Conservation (phyloP, 2,329 filamentous ascomycete genomes). For the Scopulariopsis brevicaulis region DNA sequence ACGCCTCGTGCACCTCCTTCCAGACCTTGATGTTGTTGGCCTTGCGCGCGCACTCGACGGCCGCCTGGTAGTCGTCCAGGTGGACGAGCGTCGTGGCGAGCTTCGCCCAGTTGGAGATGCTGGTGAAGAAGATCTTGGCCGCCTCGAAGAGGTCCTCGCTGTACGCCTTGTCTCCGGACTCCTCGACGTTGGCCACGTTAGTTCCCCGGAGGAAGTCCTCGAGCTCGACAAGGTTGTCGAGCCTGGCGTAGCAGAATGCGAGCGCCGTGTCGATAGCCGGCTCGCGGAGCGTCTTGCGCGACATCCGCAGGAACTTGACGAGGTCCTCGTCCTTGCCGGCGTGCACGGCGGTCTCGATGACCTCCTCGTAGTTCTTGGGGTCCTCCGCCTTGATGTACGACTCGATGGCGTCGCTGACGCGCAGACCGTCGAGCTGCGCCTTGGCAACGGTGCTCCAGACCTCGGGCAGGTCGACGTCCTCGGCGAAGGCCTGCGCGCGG, state of each 20-base stretch:
- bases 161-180: constrained; percentile 96
- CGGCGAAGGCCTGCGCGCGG: constrained; percentile 88
- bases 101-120: constrained; percentile 99
- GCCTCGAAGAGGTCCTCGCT: constrained; percentile 90
- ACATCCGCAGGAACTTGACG: constrained; percentile 93
- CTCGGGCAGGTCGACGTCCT: constrained; percentile 84
- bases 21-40: constrained; percentile 99
- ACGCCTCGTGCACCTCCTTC: constrained; percentile 96
- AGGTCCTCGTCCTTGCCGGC: constrained; percentile 97
- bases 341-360: constrained; percentile 90
- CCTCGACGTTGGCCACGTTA: constrained; percentile 92
- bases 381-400: constrained; percentile 96
- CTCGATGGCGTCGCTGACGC: constrained; percentile 84
- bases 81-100: constrained; percentile 96
- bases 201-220: constrained; percentile 91
- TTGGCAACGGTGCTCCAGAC: constrained; percentile 99
- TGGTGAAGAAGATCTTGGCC: constrained; percentile 96
- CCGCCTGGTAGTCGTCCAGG: constrained; percentile 91
- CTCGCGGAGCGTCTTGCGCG: constrained; percentile 91
- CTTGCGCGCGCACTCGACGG: constrained; percentile 94
- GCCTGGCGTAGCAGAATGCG: constrained; percentile 85
- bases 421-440: constrained; percentile 90
- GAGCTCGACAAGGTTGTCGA: constrained; percentile 83
- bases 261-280: constrained; percentile 86
- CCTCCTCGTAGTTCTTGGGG: constrained; percentile 85